A percentile compares a stretch with the other conserved stretches of the same genome.
phyloP scores from a whole-genome alignment of 257 asterid genomes.

The Lantana camara region DNA sequence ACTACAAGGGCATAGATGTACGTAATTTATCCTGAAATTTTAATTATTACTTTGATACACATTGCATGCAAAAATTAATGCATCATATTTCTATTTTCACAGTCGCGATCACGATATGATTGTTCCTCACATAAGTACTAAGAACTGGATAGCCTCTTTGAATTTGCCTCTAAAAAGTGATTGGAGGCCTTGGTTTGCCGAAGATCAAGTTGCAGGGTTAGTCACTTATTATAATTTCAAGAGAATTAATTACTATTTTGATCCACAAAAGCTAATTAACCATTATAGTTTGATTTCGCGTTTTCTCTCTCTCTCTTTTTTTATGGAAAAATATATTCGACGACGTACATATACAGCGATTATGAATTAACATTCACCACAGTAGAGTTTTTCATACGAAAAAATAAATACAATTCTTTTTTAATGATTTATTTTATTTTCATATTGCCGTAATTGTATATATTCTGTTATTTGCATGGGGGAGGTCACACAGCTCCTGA shows the following conservation, averaged over 20 bases:
- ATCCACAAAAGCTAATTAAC: neutral
- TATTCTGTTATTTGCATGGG: too few relatives aligned
- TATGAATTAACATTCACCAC: constrained; percentile 42
- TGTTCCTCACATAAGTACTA: constrained; percentile 34
- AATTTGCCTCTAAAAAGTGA: constrained; percentile 21
- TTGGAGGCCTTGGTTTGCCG: constrained; percentile 35
- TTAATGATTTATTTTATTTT: too few relatives aligned
- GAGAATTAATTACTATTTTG: too few relatives aligned
- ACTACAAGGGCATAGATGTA: too few relatives aligned
- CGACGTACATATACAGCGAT: constrained; percentile 12
- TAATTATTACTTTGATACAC: too few relatives aligned
- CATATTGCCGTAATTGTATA: too few relatives aligned
- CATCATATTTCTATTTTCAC: neutral
- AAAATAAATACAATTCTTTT: too few relatives aligned
- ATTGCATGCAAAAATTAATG: too few relatives aligned
- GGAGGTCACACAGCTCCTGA: too few relatives aligned
- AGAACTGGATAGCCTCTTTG: constrained; percentile 34
- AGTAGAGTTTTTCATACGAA: constrained; percentile 47
- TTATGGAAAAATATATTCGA: constrained; percentile 26
- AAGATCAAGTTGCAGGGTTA: constrained; percentile 35
- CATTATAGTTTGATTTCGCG: neutral
- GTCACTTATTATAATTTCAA: neutral
- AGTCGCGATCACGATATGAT: constrained; percentile 41
- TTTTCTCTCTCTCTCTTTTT: neutral
- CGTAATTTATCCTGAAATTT: too few relatives aligned